Conservation (phyloP, 2,329 filamentous ascomycete species). For the Chrysoporthe austroafricana region DNA sequence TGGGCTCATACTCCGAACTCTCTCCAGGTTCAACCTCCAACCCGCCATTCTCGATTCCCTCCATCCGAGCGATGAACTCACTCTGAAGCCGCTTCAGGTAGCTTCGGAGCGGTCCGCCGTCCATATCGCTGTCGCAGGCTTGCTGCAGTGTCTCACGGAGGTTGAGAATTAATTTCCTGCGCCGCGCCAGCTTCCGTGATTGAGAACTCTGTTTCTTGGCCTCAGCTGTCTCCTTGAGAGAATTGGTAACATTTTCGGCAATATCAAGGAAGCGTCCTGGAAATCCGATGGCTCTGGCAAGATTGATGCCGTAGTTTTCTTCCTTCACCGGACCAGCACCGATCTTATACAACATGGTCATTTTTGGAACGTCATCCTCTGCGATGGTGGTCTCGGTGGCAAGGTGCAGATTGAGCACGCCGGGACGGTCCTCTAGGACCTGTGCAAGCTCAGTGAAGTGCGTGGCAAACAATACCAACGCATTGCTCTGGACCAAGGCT, state of each 20-base stretch:
- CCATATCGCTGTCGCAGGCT: slow-evolving; percentile 66
- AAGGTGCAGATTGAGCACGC: slow-evolving; percentile 83
- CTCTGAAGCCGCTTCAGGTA: slow-evolving; percentile 72
- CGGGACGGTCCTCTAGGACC: slow-evolving; percentile 73
- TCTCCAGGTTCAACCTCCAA: neutral
- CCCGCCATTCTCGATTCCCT: slow-evolving; percentile 55
- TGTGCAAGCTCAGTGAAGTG: slow-evolving; percentile 85
- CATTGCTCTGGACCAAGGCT: slow-evolving; percentile 76
- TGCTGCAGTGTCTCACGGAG: slow-evolving; percentile 75
- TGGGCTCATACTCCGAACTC: neutral
- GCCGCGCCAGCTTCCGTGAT: slow-evolving; percentile 61
- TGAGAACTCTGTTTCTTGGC: slow-evolving; percentile 62
- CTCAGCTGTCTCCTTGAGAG: slow-evolving; percentile 61
- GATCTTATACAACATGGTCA: slow-evolving; percentile 89
- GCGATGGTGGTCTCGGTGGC: slow-evolving; percentile 64
- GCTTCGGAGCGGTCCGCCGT: slow-evolving; percentile 62
- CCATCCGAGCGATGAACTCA: slow-evolving; percentile 76
- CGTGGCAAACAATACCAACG: slow-evolving; percentile 89
- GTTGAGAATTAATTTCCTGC: slow-evolving; percentile 73
- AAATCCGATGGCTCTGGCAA: slow-evolving; percentile 76
- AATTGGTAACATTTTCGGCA: slow-evolving; percentile 68
- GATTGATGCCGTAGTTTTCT: slow-evolving; percentile 79
- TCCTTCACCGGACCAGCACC: slow-evolving; percentile 71
- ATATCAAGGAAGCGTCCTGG: slow-evolving; percentile 68
- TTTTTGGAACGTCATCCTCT: slow-evolving; percentile 57